Conservation (phyloP, 371 early-diverging fungal genomes). For the Mucor racemosus region DNA sequence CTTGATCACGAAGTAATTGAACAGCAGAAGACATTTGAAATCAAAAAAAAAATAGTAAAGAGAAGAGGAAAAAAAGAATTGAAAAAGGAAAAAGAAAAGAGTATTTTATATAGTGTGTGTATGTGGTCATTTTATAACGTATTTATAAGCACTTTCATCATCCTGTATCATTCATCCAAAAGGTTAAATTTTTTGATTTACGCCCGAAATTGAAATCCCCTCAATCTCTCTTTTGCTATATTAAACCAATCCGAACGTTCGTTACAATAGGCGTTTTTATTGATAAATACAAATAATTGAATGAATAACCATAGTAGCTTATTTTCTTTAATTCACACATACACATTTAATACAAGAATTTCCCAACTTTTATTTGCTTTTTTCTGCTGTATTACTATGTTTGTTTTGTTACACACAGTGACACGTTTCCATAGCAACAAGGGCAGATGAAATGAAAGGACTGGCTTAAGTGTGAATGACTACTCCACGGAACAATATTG, state of each 20-base stretch:
- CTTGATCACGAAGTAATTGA: constrained; percentile 47
- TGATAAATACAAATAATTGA: not conserved
- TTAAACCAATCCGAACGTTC: not conserved
- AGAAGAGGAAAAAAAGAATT: not conserved
- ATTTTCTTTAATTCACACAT: not conserved
- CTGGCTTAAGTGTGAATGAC: constrained; percentile 8
- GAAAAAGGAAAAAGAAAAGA: constrained; percentile 1
- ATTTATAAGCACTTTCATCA: constrained; percentile 7
- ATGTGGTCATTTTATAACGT: constrained; percentile 1
- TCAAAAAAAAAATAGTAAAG: constrained; percentile 23
- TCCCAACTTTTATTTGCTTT: constrained; percentile 5
- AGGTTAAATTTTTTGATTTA: constrained; percentile 6
- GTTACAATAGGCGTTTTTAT: not conserved
- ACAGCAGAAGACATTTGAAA: constrained; percentile 33
- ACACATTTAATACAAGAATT: not conserved
- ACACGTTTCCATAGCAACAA: constrained; percentile 10
- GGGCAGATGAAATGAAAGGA: constrained; percentile 2
- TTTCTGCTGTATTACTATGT: not conserved
- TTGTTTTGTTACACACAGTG: constrained; percentile 8
- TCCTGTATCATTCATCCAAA: not conserved
- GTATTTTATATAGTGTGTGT: not conserved
- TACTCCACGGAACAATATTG: constrained; percentile 6
- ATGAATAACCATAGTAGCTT: not conserved
- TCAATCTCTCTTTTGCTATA: not conserved
- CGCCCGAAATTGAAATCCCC: constrained; percentile 2